A percentile compares a stretch with the other conserved stretches of the same genome.
phyloP scores from a whole-genome alignment of 2,329 filamentous ascomycete species.

The Fusarium clavum region DNA sequence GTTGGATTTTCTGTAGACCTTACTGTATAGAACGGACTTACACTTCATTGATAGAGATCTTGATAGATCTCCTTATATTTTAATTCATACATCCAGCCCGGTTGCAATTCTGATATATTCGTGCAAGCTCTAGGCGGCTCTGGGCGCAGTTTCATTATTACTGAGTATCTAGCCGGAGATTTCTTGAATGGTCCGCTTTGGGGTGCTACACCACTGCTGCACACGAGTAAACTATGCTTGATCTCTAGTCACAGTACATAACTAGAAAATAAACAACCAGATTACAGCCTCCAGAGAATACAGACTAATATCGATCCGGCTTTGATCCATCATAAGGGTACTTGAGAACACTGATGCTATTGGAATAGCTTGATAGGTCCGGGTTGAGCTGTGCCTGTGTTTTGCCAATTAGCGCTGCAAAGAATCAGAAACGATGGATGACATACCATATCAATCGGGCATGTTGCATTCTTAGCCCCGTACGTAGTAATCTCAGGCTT shows the following conservation, averaged over 20 bases:
- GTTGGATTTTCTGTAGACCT: no score
- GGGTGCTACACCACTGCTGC: rapidly evolving
- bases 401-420: background rate
- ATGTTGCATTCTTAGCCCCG: background rate
- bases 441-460: background rate
- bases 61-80: no score
- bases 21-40: no score
- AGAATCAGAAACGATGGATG: rapidly evolving
- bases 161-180: no score
- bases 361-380: background rate
- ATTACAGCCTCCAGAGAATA: rapidly evolving
- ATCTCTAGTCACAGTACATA: background rate
- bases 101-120: no score
- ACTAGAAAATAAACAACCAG: no score
- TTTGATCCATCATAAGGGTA: conserved; percentile 1
- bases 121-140: no score
- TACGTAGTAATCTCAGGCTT: conserved; percentile 2
- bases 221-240: background rate
- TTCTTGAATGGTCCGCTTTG: no score
- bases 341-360: background rate
- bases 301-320: background rate
- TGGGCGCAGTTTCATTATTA: no score
- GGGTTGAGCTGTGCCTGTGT: background rate
- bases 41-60: no score
- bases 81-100: no score